A percentile compares a stretch with the other conserved stretches of the same genome.
Evolutionary conservation across 2,329 filamentous ascomycete genomes (phyloP).

Genomic region (Calonectria henricotiae): DNA sequence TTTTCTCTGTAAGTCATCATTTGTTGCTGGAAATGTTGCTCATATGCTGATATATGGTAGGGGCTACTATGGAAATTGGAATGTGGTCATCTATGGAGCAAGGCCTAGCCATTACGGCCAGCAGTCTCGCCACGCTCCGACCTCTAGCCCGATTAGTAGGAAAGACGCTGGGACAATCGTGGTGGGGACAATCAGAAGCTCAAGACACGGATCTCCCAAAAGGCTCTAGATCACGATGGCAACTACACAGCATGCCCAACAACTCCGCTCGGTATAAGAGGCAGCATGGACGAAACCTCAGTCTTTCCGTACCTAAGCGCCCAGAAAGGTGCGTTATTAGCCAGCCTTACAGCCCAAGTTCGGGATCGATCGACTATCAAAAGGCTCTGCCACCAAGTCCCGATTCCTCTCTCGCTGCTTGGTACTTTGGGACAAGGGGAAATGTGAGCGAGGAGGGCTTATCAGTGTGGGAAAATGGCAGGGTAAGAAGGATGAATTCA

Average conservation of each 20-base stretch:
- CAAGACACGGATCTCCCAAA: background rate
- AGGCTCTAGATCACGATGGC: background rate
- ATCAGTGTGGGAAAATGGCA: background rate
- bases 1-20: background rate
- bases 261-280: background rate
- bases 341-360: slow-evolving; percentile 4
- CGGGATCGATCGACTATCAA: background rate
- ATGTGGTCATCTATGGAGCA: slow-evolving; percentile 9
- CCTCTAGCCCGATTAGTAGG: background rate
- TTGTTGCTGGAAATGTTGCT: background rate
- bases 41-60: background rate
- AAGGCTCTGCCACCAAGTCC: background rate
- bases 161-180: background rate
- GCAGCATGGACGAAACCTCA: background rate
- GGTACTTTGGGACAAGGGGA: background rate
- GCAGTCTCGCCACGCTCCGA: slow-evolving; percentile 5
- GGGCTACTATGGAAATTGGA: background rate
- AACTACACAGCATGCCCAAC: background rate
- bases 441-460: background rate
- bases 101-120: background rate
- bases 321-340: slow-evolving; percentile 1
- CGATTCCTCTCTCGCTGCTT: background rate
- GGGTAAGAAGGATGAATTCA: background rate
- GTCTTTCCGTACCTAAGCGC: background rate
- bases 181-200: background rate